A percentile compares a stretch with the other conserved stretches of the same genome.
Evolutionary conservation across 805 yeast genomes (phyloP).

Genomic region (Yarrowia hollandica): DNA sequence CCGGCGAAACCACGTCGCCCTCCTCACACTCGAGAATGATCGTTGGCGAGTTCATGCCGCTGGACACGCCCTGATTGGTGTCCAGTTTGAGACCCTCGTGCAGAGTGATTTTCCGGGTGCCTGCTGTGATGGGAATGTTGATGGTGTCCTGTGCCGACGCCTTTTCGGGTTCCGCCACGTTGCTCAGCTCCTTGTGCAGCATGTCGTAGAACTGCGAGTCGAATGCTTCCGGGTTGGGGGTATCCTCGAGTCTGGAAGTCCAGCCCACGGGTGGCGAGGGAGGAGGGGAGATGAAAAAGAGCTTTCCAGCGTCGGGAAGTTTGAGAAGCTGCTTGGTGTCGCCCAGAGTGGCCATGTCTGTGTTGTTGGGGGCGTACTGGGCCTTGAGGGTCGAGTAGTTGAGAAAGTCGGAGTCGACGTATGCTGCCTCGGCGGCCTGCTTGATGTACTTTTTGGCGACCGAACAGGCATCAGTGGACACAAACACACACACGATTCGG

Average conservation of each 20-base stretch:
- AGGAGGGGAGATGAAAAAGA: slow-evolving; percentile 38
- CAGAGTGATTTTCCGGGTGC: slow-evolving; percentile 20
- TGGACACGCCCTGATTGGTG: slow-evolving; percentile 20
- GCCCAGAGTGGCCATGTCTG: slow-evolving; percentile 11
- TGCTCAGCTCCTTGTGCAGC: background rate
- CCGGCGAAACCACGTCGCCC: slow-evolving; percentile 7
- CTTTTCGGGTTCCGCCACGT: slow-evolving; percentile 21
- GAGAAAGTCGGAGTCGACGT: slow-evolving; percentile 14
- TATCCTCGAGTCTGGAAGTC: slow-evolving; percentile 34
- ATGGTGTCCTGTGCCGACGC: slow-evolving; percentile 15
- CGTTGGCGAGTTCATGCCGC: slow-evolving; percentile 33
- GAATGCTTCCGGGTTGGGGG: slow-evolving; percentile 35
- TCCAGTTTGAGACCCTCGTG: slow-evolving; percentile 28
- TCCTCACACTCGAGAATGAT: slow-evolving; percentile 35
- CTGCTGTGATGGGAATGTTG: background rate
- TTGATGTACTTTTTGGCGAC: slow-evolving; percentile 30
- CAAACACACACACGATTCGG: slow-evolving; percentile 36
- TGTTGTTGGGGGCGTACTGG: slow-evolving; percentile 26
- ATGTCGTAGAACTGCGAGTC: slow-evolving; percentile 30
- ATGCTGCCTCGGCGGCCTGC: slow-evolving; percentile 7
- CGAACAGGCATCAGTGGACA: slow-evolving; percentile 22
- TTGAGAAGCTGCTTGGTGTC: slow-evolving; percentile 29
- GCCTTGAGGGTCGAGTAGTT: slow-evolving; percentile 24
- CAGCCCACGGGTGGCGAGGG: slow-evolving; percentile 38
- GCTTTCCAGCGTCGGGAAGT: slow-evolving; percentile 37